Base-by-base conservation (phyloP, 23 red algal species). In the Cyanidium caldarium region DNA sequence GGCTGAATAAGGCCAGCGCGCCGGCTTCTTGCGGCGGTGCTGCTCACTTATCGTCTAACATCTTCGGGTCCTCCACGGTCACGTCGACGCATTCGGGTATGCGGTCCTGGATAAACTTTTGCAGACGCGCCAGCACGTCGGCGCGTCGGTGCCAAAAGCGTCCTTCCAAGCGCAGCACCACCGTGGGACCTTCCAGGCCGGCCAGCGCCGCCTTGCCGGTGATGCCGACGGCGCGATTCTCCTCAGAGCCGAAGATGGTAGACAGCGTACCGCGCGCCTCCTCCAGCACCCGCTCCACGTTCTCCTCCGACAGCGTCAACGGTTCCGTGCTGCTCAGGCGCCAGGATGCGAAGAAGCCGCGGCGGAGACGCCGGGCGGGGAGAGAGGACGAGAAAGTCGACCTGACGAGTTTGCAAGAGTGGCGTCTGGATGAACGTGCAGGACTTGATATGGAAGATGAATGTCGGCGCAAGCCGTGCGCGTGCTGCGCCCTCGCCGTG, bases 61-160 rank as follows among this genome's bases (percentile, higher is more conserved):
- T n/a, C n/a, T n/a, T n/a, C n/a, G n/a, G n/a, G n/a, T n/a, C n/a
- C n/a, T n/a, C n/a, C n/a, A n/a, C n/a, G n/a, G n/a, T n/a, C n/a
- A 61, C 51, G 19, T 61, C 13, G 10, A 61, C 21, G 51, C 51
- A 61, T 28, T 61, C 51, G 19, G 51, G 51, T 16, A 61, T 61
- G 7, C 51, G 51, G 51, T 61, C 51, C 10, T 28, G 7, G 31
- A 61, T 61, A 61, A 61, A 61, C 51, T 61, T 61, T 16, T 61
- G n/a, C 13, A 61, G 51, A 14, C 51, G 51, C 21, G 19, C n/a
- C 23, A 90, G 72, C 25, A 93, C 87, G 39, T 84, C 87, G 10
- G 76, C 16, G 15, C 81, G 66, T 45, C 83, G 83, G 68, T 93
- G 87, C 87, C 87, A 93, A 76, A 93, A 93, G 10, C 80, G 80